Base-by-base conservation (phyloP, 106 monocot genomes). In the Allium fistulosum region DNA sequence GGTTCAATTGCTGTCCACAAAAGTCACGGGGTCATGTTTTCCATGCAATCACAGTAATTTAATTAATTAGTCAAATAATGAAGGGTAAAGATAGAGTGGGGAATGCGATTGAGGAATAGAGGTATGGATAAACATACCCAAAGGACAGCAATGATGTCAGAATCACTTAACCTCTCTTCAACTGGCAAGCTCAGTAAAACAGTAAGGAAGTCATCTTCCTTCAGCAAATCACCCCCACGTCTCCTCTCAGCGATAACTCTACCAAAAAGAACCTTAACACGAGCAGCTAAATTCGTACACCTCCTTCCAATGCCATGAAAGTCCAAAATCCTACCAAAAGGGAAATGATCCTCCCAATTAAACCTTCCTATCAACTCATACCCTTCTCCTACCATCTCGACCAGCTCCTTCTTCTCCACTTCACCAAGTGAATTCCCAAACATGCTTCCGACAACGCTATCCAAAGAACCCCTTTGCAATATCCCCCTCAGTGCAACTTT, bases 361-460 rank as follows among this genome's bases (percentile, higher is more conserved):
- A 90, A 82, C 48, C 26, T 70, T 15, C 82, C 73, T 26, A 87
- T 78, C 53, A 83, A 28, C 66, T 78, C 78, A 63, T 87, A 87
- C 59, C 80, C 82, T 61, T 83, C 75, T 49, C 63, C 83, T 22
- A 83, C 83, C 74, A 82, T 76, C 62, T 64, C 69, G 26, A 74
- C 59, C 50, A 79, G 59, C 65, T 69, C 71, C 68, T 71, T 28
- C 61, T 27, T 66, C 60, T 70, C 76, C 16, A 0, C 69, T 8
- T 56, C 62, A 14, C 62, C 59, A 1, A 69, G 28, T 13, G 37
- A 61, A 2, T 17, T 22, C 49, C 90, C 90, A 61, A 90, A 78
- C 61, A 86, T 59, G 47, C 80, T 81, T 60, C 64, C 79, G 2
- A 86, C 62, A 45, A 81, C 68, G 49, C 74, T 83, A 73, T 86